phyloP scores from a whole-genome alignment of 1,139 yeast species.

The Casaregolazyma lundiana region DNA sequence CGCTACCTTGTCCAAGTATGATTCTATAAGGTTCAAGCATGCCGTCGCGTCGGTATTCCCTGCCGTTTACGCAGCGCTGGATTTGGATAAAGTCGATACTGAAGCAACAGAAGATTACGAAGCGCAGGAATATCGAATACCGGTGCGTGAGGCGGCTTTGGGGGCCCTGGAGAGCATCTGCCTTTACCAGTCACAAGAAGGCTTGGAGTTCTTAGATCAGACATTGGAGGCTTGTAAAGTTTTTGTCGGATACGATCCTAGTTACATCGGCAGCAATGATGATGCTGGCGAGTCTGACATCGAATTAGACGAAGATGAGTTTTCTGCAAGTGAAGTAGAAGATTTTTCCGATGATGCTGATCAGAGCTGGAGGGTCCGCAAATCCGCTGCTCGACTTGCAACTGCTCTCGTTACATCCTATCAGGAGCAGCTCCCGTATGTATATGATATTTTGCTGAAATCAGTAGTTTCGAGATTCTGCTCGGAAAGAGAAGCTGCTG shows the following conservation, averaged over 20 bases:
- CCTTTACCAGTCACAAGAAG: conserved; percentile 18
- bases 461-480: conserved; percentile 30
- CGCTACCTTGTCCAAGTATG: conserved; percentile 29
- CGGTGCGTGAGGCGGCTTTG: conserved; percentile 32
- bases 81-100: conserved; percentile 15
- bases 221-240: conserved; percentile 35
- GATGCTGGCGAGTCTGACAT: conserved; percentile 27
- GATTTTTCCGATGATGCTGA: conserved; percentile 54
- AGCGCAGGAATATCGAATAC: conserved; percentile 20
- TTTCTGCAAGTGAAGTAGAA: conserved; percentile 34
- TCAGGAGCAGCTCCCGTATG: conserved; percentile 30
- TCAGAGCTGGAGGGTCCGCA: conserved; percentile 67
- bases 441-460: conserved; percentile 26
- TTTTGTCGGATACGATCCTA: conserved; percentile 58
- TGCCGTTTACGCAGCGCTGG: conserved; percentile 22
- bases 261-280: conserved; percentile 39
- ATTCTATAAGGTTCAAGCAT: conserved; percentile 25
- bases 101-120: conserved; percentile 17
- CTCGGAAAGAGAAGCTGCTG: conserved; percentile 38
- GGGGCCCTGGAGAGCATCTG: conserved; percentile 29
- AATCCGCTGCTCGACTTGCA: conserved; percentile 47
- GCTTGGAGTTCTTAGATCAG: conserved; percentile 27
- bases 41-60: conserved; percentile 23
- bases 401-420: conserved; percentile 37
- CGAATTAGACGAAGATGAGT: conserved; percentile 30